These are phyloP conservation scores for Flaveria floridana DNA, from an alignment of 140 eudicot genomes.

Conservation along the genomic window DNA sequence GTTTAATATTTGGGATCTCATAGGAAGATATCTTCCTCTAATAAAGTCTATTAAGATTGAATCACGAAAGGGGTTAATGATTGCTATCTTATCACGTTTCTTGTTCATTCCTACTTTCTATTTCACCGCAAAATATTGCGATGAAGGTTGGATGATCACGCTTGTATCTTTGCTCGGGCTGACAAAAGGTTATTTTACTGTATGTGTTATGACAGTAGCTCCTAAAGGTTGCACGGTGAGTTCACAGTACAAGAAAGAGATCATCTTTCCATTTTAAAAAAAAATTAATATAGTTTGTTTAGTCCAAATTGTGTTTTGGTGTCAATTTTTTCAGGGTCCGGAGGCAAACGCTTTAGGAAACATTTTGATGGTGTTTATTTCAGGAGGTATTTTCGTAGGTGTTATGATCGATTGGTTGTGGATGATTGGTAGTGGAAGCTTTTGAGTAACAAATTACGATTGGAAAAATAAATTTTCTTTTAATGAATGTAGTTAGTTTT, in stretches of 20 bases:
- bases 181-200: conserved; percentile 66
- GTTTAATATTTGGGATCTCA: conserved; percentile 59
- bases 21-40: conserved; percentile 54
- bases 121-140: conserved; percentile 63
- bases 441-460: conserved; percentile 16
- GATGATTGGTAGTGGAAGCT: conserved; percentile 47
- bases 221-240: conserved; percentile 72
- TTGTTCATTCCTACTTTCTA: conserved; percentile 58
- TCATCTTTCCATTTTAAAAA: not conserved
- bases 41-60: conserved; percentile 43
- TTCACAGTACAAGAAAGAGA: not conserved
- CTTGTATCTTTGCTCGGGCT: conserved; percentile 55
- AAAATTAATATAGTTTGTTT: not conserved
- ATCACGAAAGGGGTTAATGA: conserved; percentile 52
- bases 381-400: conserved; percentile 53
- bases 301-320: not conserved
- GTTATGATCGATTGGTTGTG: conserved; percentile 65
- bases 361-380: conserved; percentile 49
- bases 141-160: conserved; percentile 24
- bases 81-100: conserved; percentile 44
- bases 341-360: conserved; percentile 68
- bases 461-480: no score
- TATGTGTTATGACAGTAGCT: conserved; percentile 24
- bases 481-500: no score
- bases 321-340: conserved; percentile 45